phyloP scores from a whole-genome alignment of 345 rosid species.

The Schrenkiella parvula region DNA sequence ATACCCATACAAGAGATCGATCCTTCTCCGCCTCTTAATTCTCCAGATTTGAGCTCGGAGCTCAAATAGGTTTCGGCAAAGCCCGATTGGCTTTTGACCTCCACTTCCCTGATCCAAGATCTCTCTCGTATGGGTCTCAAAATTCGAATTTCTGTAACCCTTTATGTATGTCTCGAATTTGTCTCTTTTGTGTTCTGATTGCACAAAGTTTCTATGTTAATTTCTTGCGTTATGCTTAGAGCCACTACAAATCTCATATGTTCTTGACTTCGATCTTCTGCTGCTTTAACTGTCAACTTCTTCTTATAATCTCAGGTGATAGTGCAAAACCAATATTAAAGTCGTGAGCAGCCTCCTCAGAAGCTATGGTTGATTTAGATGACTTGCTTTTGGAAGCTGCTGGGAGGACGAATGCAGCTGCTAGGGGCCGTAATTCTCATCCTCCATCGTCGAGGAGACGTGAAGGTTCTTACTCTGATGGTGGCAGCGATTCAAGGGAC shows the following conservation, averaged over 20 bases:
- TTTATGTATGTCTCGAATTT: background rate
- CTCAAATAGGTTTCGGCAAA: background rate
- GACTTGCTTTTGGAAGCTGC: slow-evolving; percentile 96
- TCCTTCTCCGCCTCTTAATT: background rate
- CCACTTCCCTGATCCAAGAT: background rate
- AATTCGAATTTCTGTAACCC: background rate
- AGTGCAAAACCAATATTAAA: background rate
- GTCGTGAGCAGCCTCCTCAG: background rate
- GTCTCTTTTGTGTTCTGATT: background rate
- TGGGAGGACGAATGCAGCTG: slow-evolving; percentile 67
- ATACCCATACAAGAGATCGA: background rate
- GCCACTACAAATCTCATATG: too few species aligned
- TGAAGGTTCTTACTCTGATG: slow-evolving; percentile 86
- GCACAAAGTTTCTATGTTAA: background rate
- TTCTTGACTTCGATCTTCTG: too few species aligned
- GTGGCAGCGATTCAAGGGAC: slow-evolving; percentile 86
- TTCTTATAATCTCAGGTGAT: slow-evolving; percentile 22
- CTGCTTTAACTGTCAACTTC: background rate
- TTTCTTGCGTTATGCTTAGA: background rate
- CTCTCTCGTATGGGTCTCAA: background rate
- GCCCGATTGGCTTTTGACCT: background rate
- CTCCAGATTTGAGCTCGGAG: slow-evolving; percentile 1
- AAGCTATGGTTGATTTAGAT: slow-evolving; percentile 79
- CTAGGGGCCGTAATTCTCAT: slow-evolving; percentile 52
- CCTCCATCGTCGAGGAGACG: slow-evolving; percentile 59